Evolutionary conservation across 1,284 basidiomycete genomes (phyloP).

Genomic region (Vanrija sp.): DNA sequence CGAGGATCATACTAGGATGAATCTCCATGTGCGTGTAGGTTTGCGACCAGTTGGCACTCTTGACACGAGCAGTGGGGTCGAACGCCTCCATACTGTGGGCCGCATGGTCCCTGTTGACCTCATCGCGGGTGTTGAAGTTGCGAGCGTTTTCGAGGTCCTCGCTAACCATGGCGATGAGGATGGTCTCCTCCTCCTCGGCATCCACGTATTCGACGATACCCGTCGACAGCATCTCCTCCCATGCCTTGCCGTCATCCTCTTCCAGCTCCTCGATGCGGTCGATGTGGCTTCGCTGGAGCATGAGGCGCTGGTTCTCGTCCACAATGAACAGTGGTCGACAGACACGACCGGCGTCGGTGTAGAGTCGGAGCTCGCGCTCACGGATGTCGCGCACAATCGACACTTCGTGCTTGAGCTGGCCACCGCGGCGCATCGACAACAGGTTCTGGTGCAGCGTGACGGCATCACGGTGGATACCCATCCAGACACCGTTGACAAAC

Average conservation of each 20-base stretch:
- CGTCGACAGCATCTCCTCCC: conserved; percentile 77
- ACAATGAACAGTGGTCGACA: conserved; percentile 97
- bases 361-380: conserved; percentile 88
- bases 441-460: conserved; percentile 88
- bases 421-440: conserved; percentile 84
- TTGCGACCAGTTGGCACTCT: conserved; percentile 72
- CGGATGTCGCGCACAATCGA: conserved; percentile 96
- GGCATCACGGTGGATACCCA: conserved; percentile 97
- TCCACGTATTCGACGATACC: conserved; percentile 94
- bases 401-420: conserved; percentile 93
- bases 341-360: conserved; percentile 94
- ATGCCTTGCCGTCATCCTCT: conserved; percentile 62
- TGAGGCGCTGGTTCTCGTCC: conserved; percentile 69
- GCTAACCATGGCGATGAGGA: conserved; percentile 98
- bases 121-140: conserved; percentile 24
- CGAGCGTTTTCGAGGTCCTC: conserved; percentile 84
- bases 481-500: conserved; percentile 99
- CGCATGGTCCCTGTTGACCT: conserved; percentile 51
- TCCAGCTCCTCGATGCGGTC: conserved; percentile 52
- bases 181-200: conserved; percentile 98
- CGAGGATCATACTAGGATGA: conserved; percentile 98
- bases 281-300: conserved; percentile 79
- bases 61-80: conserved; percentile 83
- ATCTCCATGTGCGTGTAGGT: conserved; percentile 99
- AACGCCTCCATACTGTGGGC: conserved; percentile 55